A percentile compares a stretch with the other conserved stretches of the same genome.
These are phyloP conservation scores for Pyrus bretschneideri DNA, from an alignment of 306 rosid species.

Conservation along the genomic window DNA sequence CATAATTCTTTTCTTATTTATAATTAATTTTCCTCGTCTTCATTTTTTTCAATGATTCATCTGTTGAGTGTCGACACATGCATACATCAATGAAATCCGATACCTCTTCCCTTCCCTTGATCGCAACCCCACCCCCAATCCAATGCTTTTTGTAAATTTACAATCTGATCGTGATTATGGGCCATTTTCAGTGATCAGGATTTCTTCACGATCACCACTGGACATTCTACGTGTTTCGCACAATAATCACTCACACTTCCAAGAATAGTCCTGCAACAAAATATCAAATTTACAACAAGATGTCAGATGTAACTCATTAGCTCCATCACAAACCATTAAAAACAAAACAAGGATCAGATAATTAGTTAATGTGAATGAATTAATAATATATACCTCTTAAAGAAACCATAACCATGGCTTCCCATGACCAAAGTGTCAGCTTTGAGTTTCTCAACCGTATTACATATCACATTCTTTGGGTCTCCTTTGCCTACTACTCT, in stretches of 20 bases:
- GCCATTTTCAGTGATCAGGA: conserved; percentile 8
- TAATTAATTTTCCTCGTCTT: background rate
- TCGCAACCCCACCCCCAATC: background rate
- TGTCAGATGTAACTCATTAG: too few species aligned
- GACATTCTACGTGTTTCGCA: conserved; percentile 62
- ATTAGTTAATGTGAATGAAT: background rate
- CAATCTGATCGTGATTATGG: background rate
- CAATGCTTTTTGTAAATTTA: background rate
- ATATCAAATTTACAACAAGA: background rate
- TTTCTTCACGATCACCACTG: conserved; percentile 69
- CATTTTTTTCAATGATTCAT: background rate
- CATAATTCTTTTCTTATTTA: background rate
- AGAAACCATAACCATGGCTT: conserved; percentile 76
- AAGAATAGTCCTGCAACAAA: conserved; percentile 49
- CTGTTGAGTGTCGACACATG: background rate
- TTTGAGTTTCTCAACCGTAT: conserved; percentile 42
- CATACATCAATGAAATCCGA: background rate
- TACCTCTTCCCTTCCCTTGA: background rate
- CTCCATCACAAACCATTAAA: too few species aligned
- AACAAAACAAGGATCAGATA: background rate
- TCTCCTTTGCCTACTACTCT: conserved; percentile 58
- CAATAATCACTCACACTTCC: conserved; percentile 89
- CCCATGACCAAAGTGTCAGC: conserved; percentile 81
- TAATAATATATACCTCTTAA: conserved; percentile 48
- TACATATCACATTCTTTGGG: conserved; percentile 65